Base-by-base conservation (phyloP, 805 yeast species). In the Lipomyces spencermartinsiae region DNA sequence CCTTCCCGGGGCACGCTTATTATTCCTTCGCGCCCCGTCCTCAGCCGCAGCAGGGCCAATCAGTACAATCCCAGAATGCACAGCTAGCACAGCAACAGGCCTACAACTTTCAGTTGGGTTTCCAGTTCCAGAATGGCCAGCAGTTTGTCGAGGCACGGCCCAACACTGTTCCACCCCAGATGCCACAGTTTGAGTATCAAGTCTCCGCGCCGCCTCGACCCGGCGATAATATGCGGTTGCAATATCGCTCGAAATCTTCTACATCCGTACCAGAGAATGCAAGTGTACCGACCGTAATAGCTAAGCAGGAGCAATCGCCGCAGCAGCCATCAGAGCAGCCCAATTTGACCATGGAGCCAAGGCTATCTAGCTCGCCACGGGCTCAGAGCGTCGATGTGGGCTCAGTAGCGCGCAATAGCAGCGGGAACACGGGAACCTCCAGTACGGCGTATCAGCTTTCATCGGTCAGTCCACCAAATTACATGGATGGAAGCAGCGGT, bases 1-100 rank as follows among this genome's bases (percentile, higher is more conserved):
- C 35, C 12, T 22, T 46, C 22, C 33, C 63, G 43, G 58, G 49
- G 1, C 33, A 34, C 2, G 59, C 59, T 2, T 25, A n/a, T 31
- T 53, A 25, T 19, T 19, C 56, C 2, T 19, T 53, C 14, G 29
- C 56, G 2, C 56, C 56, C 5, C 33, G 35, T 5, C 46, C 62
- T 6, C 65, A 62, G 35, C 65, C 10, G 31, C 65, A 62, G 33
- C 67, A 58, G 34, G n/a, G 19, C 10, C 64, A 58, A 37, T 46
- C 29, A 64, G 37, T 19, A 33, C 29, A 7, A 46, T 31, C 60
- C 19, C 65, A 59, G 63, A 58, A 61, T 19, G 22, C 14, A 14
- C 65, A 62, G 22, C 66, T 25, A n/a, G 39, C 22, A 33, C 62
- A 34, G 10, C 65, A 61, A 54, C 67, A 63, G 53, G 57, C 35